phyloP scores from a whole-genome alignment of 2,329 filamentous ascomycete genomes.

The Verticillium nonalfalfae region DNA sequence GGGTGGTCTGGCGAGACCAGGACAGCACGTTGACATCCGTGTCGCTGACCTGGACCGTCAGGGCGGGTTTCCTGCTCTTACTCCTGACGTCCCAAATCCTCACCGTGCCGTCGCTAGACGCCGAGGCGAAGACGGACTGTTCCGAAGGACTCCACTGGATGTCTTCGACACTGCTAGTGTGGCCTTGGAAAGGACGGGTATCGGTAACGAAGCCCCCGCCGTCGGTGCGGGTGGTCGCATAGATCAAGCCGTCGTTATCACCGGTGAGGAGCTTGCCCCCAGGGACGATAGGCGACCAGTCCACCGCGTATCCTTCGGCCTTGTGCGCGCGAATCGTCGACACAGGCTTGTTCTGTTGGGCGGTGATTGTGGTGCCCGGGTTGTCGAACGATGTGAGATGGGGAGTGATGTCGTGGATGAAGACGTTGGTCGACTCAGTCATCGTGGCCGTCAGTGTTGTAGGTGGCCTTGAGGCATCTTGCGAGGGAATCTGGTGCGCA shows the following conservation, averaged over 20 bases:
- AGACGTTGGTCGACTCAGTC: slow-evolving; percentile 82
- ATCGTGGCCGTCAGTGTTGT: slow-evolving; percentile 85
- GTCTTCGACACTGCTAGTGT: slow-evolving; percentile 84
- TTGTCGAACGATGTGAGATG: slow-evolving; percentile 86
- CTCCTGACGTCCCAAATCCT: slow-evolving; percentile 94
- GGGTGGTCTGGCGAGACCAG: slow-evolving; percentile 83
- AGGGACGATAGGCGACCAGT: slow-evolving; percentile 82
- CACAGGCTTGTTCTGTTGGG: slow-evolving; percentile 82
- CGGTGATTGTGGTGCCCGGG: slow-evolving; percentile 72
- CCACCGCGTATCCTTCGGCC: slow-evolving; percentile 89
- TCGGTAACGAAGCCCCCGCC: slow-evolving; percentile 88
- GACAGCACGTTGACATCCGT: slow-evolving; percentile 95
- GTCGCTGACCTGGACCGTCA: slow-evolving; percentile 77
- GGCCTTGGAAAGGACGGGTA: slow-evolving; percentile 74
- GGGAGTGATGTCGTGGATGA: slow-evolving; percentile 91
- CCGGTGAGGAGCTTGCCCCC: slow-evolving; percentile 85
- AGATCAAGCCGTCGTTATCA: slow-evolving; percentile 86
- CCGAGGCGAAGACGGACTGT: slow-evolving; percentile 88
- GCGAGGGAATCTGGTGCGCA: slow-evolving; percentile 69
- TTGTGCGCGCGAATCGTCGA: slow-evolving; percentile 88
- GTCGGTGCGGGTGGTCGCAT: slow-evolving; percentile 77
- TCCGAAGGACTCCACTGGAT: slow-evolving; percentile 95
- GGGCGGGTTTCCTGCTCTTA: slow-evolving; percentile 81
- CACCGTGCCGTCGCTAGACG: slow-evolving; percentile 87
- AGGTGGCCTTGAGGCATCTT: slow-evolving; percentile 63